phyloP scores from a whole-genome alignment of 192 early-diverging fungal genomes.

The Coemansia guatemalensis region DNA sequence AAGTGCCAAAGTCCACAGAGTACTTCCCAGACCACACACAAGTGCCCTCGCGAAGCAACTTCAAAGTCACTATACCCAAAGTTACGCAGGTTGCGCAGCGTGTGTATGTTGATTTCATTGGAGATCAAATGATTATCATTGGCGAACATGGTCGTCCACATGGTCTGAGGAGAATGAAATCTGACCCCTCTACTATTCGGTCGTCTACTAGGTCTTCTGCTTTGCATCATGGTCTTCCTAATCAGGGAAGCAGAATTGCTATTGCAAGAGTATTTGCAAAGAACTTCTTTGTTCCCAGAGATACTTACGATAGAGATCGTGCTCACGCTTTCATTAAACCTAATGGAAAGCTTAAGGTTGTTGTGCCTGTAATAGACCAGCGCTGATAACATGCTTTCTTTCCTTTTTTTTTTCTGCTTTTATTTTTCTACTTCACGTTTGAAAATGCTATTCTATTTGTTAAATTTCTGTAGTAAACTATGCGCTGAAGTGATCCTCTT shows the following conservation, averaged over 20 bases:
- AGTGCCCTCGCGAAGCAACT: slow-evolving; percentile 27
- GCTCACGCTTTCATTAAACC: slow-evolving; percentile 52
- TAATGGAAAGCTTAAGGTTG: slow-evolving; percentile 52
- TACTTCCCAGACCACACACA: slow-evolving; percentile 50
- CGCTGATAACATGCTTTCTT: background rate
- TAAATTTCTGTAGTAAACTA: no score
- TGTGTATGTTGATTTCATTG: slow-evolving; percentile 52
- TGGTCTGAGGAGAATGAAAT: slow-evolving; percentile 1
- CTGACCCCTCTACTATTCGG: slow-evolving; percentile 12
- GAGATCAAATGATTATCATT: slow-evolving; percentile 49
- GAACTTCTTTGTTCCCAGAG: slow-evolving; percentile 52
- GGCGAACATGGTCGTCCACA: slow-evolving; percentile 35
- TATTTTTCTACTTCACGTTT: no score
- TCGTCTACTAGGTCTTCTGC: slow-evolving; percentile 41
- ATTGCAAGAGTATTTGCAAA: slow-evolving; percentile 36
- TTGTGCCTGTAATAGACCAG: slow-evolving; percentile 32
- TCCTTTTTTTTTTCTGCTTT: background rate
- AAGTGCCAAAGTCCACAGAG: slow-evolving; percentile 32
- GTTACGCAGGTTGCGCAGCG: slow-evolving; percentile 30
- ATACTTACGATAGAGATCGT: slow-evolving; percentile 49
- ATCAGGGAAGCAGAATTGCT: background rate
- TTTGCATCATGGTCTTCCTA: background rate
- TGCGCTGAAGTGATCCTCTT: no score
- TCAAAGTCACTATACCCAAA: slow-evolving; percentile 35
- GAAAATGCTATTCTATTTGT: no score